These are phyloP conservation scores for Coccinonectria pachysandricola DNA, from an alignment of 2,329 filamentous ascomycete genomes.

Conservation along the genomic window DNA sequence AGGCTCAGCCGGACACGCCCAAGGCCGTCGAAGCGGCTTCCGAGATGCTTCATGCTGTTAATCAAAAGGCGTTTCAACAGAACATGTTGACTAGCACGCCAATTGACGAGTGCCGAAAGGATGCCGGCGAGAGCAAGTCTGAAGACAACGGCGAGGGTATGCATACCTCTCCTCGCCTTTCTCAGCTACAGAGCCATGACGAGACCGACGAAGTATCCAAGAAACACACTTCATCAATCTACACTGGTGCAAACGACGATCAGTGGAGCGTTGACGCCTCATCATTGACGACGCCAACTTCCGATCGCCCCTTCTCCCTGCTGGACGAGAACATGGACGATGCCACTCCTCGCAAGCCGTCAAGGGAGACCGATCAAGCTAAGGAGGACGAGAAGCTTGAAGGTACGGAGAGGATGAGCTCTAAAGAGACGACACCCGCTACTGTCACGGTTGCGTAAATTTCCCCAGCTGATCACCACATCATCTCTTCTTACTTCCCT, in stretches of 20 bases:
- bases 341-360: conserved; percentile 21
- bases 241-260: conserved; percentile 27
- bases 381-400: conserved; percentile 16
- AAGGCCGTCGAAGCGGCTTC: neutral
- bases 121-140: neutral
- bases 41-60: neutral
- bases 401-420: conserved; percentile 12
- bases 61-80: too few relatives aligned
- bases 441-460: conserved; percentile 18
- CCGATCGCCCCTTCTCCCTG: conserved; percentile 25
- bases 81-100: too few relatives aligned
- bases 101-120: conserved; percentile 1
- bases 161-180: conserved; percentile 10
- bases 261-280: conserved; percentile 28
- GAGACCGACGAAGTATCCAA: conserved; percentile 20
- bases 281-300: conserved; percentile 28
- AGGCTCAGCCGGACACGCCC: conserved; percentile 1
- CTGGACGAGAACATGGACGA: conserved; percentile 22
- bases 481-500: conserved; percentile 1
- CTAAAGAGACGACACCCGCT: conserved; percentile 16
- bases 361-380: conserved; percentile 12
- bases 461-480: conserved; percentile 9
- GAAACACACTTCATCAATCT: conserved; percentile 29
- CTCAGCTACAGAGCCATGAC: conserved; percentile 18
- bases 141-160: conserved; percentile 2